Base-by-base conservation (phyloP, 768 basidiomycete genomes). In the Russula griseocarnosa region DNA sequence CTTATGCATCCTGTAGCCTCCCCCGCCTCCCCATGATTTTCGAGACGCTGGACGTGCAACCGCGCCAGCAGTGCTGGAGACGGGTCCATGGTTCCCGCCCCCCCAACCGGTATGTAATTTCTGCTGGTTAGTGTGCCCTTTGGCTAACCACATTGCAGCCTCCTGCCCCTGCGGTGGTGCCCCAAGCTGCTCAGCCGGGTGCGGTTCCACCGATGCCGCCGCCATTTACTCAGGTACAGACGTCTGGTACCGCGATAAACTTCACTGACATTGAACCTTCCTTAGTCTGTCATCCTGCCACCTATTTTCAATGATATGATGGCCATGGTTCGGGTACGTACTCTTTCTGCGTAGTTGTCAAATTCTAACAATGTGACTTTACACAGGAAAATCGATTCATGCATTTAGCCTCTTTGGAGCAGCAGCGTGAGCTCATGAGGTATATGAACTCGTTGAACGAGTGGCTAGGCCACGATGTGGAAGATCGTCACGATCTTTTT, bases 391-490 rank as follows among this genome's bases (percentile, higher is more conserved):
- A 88, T 72, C 86, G 86, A 4, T 73, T 83, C 6, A 87, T 87
- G 0, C 87, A 90, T 72, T 73, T 84, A 22, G 89, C 88, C 0
- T 87, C 87, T 30, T 81, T 91, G 16, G 86, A 88, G 53, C 89
- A 92, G 70, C 89, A 90, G 67, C 81, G 88, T 44, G 88, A 89
- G 71, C 76, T 91, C 56, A 90, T 90, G 83, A 77, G 87, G 58
- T 92, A 94, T 68, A 86, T 94, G 83, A 71, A 82, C 54, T 82
- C 79, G 2, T 76, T 93, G 36, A 94, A 93, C 66, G 81, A 83
- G 38, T 94, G 92, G 92, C 76, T 94, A 18, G 85, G 81, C 61
- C 81, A 85, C 38, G 92, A 94, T 72, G 89, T 91, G 0, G 79
- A 81, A 52, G 89, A 92, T 73, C 85, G 92, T 26, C 90, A n/a